Percentiles rank a stretch among this genome's conserved stretches.
These are phyloP conservation scores for Entomortierella chlamydospora DNA, from an alignment of 192 early-diverging fungal species.

Conservation along the genomic window DNA sequence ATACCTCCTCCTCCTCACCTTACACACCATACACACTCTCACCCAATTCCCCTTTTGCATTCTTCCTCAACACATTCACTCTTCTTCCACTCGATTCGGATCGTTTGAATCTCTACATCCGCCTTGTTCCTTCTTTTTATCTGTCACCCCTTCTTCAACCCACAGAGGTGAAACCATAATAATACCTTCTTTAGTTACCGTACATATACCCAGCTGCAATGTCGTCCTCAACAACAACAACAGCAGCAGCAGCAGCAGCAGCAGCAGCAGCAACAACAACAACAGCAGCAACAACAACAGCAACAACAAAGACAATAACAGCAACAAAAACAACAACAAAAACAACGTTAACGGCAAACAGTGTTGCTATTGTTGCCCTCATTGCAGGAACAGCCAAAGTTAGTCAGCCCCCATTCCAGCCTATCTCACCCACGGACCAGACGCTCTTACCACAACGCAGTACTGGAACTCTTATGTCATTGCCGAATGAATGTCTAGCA, in stretches of 20 bases:
- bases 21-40: neutral
- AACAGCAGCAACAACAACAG: no score
- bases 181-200: no score
- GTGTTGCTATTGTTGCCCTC: no score
- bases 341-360: neutral
- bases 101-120: neutral
- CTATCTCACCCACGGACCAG: neutral
- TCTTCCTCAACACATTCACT: no score
- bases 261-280: no score
- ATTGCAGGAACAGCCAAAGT: neutral
- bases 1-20: neutral
- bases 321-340: no score
- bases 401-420: neutral
- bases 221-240: conserved; percentile 1
- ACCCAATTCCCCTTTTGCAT: neutral
- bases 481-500: conserved; percentile 30
- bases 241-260: neutral
- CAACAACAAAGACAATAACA: no score
- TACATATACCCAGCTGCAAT: neutral
- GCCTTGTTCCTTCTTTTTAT: neutral
- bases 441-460: neutral
- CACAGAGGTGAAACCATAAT: neutral
- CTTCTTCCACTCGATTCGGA: neutral
- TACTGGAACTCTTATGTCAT: conserved; percentile 9
- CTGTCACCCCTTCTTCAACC: neutral